Evolutionary conservation across 768 basidiomycete species (phyloP), one percentile per base, ranked within the genome.

Genomic region (Agaricus sinodeliciosus): DNA sequence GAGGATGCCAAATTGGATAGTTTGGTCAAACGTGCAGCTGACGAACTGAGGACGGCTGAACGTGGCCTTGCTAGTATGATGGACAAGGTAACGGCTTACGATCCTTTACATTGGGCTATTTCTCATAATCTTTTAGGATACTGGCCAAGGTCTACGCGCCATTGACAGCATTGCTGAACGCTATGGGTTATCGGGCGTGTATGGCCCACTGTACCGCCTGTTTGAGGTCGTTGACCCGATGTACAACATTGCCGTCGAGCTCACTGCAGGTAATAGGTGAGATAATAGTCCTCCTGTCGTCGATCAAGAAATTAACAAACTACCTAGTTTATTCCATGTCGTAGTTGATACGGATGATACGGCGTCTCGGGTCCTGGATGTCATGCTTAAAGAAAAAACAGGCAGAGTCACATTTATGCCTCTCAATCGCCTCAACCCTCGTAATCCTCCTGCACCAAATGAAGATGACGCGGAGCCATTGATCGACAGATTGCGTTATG

Each of bases 341-440:
- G 95, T 98, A 0, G 95, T 98, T 55, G 95, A 99, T 65, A 89
- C 79, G n/a, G 96, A 98, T 63, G 87, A 85, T 40, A 98, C 94
- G 0, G 96, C 94, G 0, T 85, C 85, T 2, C 82, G 80, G 63
- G 84, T 98, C n/a, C 81, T 99, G 11, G 90, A 96, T 16, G 74
- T 87, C 58, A 97, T 99, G 95, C 72, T 94, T 60, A 84, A 84
- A 62, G 94, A 98, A 65, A 91, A 89, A 65, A 88, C 83, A 9
- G 96, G 95, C 2, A 85, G 96, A 47, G 90, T 99, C 7, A 99
- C 96, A 0, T 97, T 98, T 71, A 94, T 99, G 87, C 96, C 96
- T 16, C 79, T 99, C 37, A 98, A 98, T 67, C 87, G 96, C 12
- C 82, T 99, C 54, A 85, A 87, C 60, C 87, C 88, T 49, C 90